Base-by-base conservation (phyloP, 2,329 filamentous ascomycete genomes). In the Rutstroemia sp. region DNA sequence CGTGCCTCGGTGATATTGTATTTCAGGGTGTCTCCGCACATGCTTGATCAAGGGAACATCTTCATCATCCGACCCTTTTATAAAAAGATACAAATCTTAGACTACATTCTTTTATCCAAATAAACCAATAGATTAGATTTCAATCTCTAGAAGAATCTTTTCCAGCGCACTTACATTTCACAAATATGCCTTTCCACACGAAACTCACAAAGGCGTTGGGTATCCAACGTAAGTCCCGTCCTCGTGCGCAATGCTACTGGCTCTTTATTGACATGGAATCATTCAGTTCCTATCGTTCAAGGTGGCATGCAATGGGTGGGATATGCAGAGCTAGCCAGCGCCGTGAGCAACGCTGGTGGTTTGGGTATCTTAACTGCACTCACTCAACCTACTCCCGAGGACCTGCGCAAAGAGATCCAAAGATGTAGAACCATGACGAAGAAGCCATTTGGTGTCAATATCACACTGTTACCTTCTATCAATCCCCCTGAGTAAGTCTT, bases 331-430 rank as follows among this genome's bases (percentile, higher is more conserved):
- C 77, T 91, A 64, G 87, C 87, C 60, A 80, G 84, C 49, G 87
- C 87, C 62, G 87, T 91, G 61, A 87, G 82, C 69, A 89, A 90
- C 72, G 87, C 88, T n/a, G 89, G 89, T 63, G 89, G 88, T 48
- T 78, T 94, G 54, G 89, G 89, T 67, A 84, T 94, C 69, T 80
- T 94, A 72, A 94, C 89, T 30, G 89, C 87, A 48, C 84, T 97
- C 68, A 97, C 95, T 54, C 95, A 95, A 81, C 89, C 94, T 36
- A 87, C 88, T 16, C 92, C 94, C 48, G 89, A 91, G 72, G 91
- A 89, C 70, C 85, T 99, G 56, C 91, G 92, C 72, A 88, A 89
- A 69, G 94, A 99, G 76, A 99, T 99, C 74, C 86, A 82, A 61
- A 86, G 83, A 75, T 95, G 89, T 78, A 87, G 85, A 65, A 82